phyloP scores from a whole-genome alignment of 192 early-diverging fungal genomes.

The Chytriomyces sp. region DNA sequence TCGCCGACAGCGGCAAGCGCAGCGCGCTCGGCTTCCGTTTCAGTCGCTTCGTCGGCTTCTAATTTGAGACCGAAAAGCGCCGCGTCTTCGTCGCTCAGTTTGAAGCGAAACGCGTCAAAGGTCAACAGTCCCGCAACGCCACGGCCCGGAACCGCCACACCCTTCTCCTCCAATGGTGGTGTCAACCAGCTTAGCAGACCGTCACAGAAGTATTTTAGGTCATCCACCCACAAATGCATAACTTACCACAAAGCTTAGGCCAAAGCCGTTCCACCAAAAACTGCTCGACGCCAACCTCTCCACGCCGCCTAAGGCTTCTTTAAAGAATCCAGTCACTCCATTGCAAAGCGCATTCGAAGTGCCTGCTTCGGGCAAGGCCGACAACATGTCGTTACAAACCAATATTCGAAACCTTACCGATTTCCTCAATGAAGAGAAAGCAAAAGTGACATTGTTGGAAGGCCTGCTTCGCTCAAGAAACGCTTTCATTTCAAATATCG shows the following conservation, averaged over 20 bases:
- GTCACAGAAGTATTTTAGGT: not conserved
- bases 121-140: too few relatives aligned
- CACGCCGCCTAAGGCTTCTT: not conserved
- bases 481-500: constrained; percentile 12
- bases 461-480: constrained; percentile 5
- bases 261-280: constrained; percentile 25
- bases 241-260: not conserved
- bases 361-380: not conserved
- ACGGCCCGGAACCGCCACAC: too few relatives aligned
- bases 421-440: not conserved
- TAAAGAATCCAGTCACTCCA: not conserved
- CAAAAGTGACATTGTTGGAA: not conserved
- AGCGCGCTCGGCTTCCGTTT: too few relatives aligned
- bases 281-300: constrained; percentile 1
- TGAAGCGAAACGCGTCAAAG: too few relatives aligned
- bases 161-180: too few relatives aligned
- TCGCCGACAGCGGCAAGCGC: too few relatives aligned
- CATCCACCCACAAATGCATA: not conserved
- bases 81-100: too few relatives aligned
- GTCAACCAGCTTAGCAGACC: not conserved
- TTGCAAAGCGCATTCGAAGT: not conserved
- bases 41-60: too few relatives aligned
- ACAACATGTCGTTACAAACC: not conserved
- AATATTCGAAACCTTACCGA: too few relatives aligned
- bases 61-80: too few relatives aligned